Evolutionary conservation across 2,329 filamentous ascomycete genomes (phyloP).

Genomic region (Penicillium glabrum): DNA sequence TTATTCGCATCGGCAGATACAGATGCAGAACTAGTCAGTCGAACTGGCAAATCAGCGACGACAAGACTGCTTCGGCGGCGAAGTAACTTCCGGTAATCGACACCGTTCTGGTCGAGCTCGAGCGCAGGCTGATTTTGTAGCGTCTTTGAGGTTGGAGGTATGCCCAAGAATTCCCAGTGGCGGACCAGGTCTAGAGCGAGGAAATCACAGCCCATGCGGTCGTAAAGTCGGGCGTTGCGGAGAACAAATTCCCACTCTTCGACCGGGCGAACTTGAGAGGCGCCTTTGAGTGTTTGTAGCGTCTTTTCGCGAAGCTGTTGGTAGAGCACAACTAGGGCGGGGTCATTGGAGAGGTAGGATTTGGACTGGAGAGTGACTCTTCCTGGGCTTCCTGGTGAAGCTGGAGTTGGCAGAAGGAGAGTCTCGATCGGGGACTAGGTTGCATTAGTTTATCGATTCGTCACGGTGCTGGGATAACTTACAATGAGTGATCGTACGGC

Average conservation of each 20-base stretch:
- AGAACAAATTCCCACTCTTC: constrained; percentile 88
- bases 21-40: constrained; percentile 40
- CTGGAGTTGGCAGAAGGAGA: constrained; percentile 52
- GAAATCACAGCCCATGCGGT: constrained; percentile 89
- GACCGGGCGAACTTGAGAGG: constrained; percentile 72
- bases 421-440: constrained; percentile 72
- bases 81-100: constrained; percentile 68
- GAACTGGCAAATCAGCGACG: constrained; percentile 64
- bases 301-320: constrained; percentile 79
- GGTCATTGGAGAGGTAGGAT: constrained; percentile 85
- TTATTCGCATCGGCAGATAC: constrained; percentile 10
- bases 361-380: constrained; percentile 62
- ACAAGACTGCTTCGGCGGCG: constrained; percentile 74
- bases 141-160: constrained; percentile 17
- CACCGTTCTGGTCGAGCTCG: constrained; percentile 28
- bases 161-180: constrained; percentile 51
- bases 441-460: background rate
- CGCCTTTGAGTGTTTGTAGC: constrained; percentile 80
- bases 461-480: constrained; percentile 35
- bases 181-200: constrained; percentile 75
- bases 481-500: constrained; percentile 81
- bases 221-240: constrained; percentile 79
- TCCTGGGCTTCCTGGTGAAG: constrained; percentile 64
- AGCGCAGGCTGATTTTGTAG: constrained; percentile 39
- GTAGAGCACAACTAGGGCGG: constrained; percentile 83